Evolutionary conservation across 176 grass and related monocot species (phyloP).

Genomic region (Leersia perrieri): DNA sequence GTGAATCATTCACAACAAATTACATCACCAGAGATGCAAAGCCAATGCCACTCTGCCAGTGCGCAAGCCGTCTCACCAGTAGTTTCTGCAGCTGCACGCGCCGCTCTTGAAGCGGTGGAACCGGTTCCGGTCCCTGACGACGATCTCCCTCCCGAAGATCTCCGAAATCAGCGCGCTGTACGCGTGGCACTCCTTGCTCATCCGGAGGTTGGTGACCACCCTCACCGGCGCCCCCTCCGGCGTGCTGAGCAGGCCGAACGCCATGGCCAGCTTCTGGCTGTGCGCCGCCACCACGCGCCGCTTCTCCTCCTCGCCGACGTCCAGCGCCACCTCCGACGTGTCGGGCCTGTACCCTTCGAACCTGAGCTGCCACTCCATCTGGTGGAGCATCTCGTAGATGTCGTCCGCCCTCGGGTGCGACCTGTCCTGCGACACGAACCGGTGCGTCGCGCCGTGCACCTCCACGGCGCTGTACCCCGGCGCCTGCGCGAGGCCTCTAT

Average conservation of each 20-base stretch:
- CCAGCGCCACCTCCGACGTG: slow-evolving; percentile 56
- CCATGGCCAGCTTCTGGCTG: slow-evolving; percentile 90
- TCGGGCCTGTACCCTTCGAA: slow-evolving; percentile 59
- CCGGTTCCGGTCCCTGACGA: slow-evolving; percentile 62
- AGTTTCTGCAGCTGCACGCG: slow-evolving; percentile 50
- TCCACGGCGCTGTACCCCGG: slow-evolving; percentile 69
- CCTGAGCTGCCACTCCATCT: slow-evolving; percentile 76
- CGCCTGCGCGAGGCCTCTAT: slow-evolving; percentile 41
- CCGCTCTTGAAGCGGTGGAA: slow-evolving; percentile 71
- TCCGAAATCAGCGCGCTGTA: slow-evolving; percentile 59
- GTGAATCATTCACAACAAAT: slow-evolving; percentile 23
- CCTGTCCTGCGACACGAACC: slow-evolving; percentile 70
- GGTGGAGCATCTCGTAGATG: slow-evolving; percentile 77
- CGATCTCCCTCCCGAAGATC: slow-evolving; percentile 56
- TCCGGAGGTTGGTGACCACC: slow-evolving; percentile 71
- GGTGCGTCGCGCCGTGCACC: slow-evolving; percentile 63
- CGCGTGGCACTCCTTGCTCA: slow-evolving; percentile 71
- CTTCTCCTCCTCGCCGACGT: slow-evolving; percentile 65
- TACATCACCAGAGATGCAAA: slow-evolving; percentile 23
- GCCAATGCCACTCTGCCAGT: not conserved
- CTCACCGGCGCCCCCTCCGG: slow-evolving; percentile 43
- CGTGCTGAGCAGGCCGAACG: slow-evolving; percentile 64
- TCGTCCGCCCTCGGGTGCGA: slow-evolving; percentile 46
- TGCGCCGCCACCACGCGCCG: slow-evolving; percentile 31
- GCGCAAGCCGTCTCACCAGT: slow-evolving; percentile 51